phyloP scores from a whole-genome alignment of 108 stramenopile species.

The Cyclotella atomus region DNA sequence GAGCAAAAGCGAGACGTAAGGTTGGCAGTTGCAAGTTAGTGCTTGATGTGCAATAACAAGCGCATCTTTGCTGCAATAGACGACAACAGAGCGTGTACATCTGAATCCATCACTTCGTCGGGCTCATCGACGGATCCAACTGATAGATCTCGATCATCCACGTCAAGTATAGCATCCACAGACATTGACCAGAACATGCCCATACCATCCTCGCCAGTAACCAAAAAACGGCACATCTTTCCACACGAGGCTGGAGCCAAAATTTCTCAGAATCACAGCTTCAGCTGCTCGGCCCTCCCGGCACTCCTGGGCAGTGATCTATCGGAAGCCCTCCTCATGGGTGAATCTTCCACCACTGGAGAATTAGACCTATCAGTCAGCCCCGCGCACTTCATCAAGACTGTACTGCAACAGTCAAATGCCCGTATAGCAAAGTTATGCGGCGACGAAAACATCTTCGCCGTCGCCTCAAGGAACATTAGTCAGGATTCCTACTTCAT shows the following conservation, averaged over 20 bases:
- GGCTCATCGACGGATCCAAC: too few relatives aligned
- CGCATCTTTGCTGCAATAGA: too few relatives aligned
- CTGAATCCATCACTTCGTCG: too few relatives aligned
- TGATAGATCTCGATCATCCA: too few relatives aligned
- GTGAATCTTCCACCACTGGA: constrained; percentile 26
- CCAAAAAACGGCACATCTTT: constrained; percentile 9
- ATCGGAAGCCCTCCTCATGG: constrained; percentile 11
- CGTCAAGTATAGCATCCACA: too few relatives aligned
- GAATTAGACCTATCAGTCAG: constrained; percentile 44
- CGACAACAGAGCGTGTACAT: too few relatives aligned
- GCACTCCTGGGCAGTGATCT: not conserved
- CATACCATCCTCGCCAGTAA: not conserved
- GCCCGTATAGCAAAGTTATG: constrained; percentile 16
- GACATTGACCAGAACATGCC: not conserved
- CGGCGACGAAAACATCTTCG: constrained; percentile 37
- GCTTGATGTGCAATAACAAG: too few relatives aligned
- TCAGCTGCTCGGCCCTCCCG: constrained; percentile 27
- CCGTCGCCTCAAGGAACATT: constrained; percentile 4
- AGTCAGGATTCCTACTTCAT: constrained; percentile 38
- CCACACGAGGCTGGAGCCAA: not conserved
- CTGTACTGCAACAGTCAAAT: constrained; percentile 45
- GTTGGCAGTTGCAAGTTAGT: too few relatives aligned
- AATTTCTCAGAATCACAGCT: not conserved
- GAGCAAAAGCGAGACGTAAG: too few relatives aligned
- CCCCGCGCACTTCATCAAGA: constrained; percentile 37